Base-by-base conservation (phyloP, 169 alveolate genomes). In the Plasmodium malariae region DNA sequence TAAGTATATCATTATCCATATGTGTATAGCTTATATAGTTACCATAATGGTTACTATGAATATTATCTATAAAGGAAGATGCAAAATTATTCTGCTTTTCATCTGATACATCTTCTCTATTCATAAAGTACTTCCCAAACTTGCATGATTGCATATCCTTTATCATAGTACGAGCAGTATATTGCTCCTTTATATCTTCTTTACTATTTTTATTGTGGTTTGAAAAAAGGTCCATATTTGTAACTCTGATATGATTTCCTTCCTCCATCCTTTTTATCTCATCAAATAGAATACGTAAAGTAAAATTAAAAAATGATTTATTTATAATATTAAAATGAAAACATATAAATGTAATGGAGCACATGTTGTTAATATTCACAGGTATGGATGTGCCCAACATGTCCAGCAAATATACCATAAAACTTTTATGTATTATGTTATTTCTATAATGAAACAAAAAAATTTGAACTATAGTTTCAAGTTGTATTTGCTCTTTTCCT, bases 361-460 rank as follows among this genome's bases (percentile, higher is more conserved):
- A 62, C 30, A 78, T 14, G 21, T 36, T 43, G 40, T 63, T 26
- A 12, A 78, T 26, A 78, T 78, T 70, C 17, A 78, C 68, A 12
- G 17, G 21, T 24, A 55, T 30, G 3, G 43, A 14, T 54, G 34
- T 19, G 51, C n/a, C 32, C 9, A 63, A 54, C 14, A 63, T 0
- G 54, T 54, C 14, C 19, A 78, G 26, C 28, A 78, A 78, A 55
- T 30, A 63, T 11, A 55, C n/a, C 26, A 78, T 40, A 1, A 78
- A 34, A 2, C 28, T 28, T 36, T 78, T 62, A 54, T 78, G 70
- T 26, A 78, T 43, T 26, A 78, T 40, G 37, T 55, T 78, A 36
- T 78, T 78, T 78, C 30, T 78, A 68, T 78, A 78, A 36, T 78
- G 89, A 17, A 65, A 37, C 72, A 78, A 26, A 54, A 49, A 78